Conservation (phyloP, 495 filamentous ascomycete genomes). For the Penicillium taxi region DNA sequence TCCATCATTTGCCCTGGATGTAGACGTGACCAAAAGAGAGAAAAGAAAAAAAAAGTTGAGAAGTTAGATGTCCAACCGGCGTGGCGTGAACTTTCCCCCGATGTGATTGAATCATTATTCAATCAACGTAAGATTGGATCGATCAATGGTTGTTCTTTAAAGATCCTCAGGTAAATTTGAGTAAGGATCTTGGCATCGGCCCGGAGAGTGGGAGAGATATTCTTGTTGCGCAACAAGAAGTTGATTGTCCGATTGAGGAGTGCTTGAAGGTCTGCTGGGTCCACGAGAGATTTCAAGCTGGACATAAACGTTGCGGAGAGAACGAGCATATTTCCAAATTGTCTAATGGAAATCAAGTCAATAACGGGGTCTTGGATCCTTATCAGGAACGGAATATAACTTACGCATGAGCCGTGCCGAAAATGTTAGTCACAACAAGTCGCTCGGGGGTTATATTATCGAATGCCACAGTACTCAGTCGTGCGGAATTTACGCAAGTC, state of each 20-base stretch:
- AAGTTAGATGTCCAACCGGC: too few relatives aligned
- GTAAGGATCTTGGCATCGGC: constrained; percentile 62
- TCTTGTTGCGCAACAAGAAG: constrained; percentile 54
- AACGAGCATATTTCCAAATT: constrained; percentile 94
- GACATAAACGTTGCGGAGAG: constrained; percentile 70
- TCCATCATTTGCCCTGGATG: too few relatives aligned
- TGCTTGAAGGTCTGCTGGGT: constrained; percentile 38
- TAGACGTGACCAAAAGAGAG: too few relatives aligned
- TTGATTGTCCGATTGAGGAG: constrained; percentile 56
- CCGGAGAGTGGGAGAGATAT: constrained; percentile 58
- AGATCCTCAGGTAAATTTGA: constrained; percentile 48
- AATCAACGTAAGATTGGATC: too few relatives aligned
- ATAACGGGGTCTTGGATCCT: not conserved
- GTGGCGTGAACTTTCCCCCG: too few relatives aligned
- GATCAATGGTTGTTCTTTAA: too few relatives aligned
- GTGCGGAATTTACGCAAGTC: constrained; percentile 62
- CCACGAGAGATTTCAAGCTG: constrained; percentile 45
- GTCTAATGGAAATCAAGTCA: constrained; percentile 40
- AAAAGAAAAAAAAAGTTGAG: too few relatives aligned
- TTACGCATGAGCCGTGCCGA: constrained; percentile 96
- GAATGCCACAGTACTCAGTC: constrained; percentile 81
- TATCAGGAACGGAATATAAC: constrained; percentile 24
- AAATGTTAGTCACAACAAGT: constrained; percentile 85
- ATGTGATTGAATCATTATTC: too few relatives aligned
- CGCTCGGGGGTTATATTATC: constrained; percentile 61